These are phyloP conservation scores for Stylosanthes scabra DNA, from an alignment of 331 rosid genomes.

Conservation along the genomic window DNA sequence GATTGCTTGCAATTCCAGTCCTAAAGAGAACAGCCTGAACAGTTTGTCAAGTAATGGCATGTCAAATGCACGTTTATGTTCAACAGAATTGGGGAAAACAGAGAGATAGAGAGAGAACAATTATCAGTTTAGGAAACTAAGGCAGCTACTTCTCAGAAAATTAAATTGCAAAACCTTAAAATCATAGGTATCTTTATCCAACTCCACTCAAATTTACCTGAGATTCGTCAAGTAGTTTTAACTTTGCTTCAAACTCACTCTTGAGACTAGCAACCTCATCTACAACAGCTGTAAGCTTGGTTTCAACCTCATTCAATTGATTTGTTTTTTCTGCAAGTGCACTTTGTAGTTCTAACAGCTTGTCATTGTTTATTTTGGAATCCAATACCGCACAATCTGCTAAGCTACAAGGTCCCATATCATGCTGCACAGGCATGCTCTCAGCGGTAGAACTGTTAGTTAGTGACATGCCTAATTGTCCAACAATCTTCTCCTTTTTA, in stretches of 20 bases:
- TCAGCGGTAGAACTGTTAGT: constrained; percentile 98
- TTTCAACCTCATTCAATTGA: constrained; percentile 69
- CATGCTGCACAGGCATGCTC: constrained; percentile 74
- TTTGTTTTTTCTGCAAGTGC: constrained; percentile 71
- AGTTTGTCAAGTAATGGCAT: constrained; percentile 1
- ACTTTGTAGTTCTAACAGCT: constrained; percentile 70
- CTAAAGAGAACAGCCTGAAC: constrained; percentile 31
- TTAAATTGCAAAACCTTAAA: constrained; percentile 22
- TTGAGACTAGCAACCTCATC: constrained; percentile 75
- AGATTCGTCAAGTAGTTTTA: constrained; percentile 93
- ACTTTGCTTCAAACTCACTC: constrained; percentile 77
- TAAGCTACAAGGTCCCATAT: constrained; percentile 61
- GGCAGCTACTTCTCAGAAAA: constrained; percentile 4
- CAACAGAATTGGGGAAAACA: not conserved
- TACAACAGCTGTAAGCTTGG: constrained; percentile 64
- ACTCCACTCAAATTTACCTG: constrained; percentile 65
- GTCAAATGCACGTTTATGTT: constrained; percentile 1
- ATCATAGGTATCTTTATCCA: constrained; percentile 13
- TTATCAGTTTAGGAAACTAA: constrained; percentile 4
- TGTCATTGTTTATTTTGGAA: constrained; percentile 56
- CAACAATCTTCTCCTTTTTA: constrained; percentile 67
- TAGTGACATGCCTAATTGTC: constrained; percentile 79
- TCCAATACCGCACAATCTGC: constrained; percentile 60
- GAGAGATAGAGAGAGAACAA: not conserved
- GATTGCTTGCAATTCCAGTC: not conserved